These are phyloP conservation scores for Lunularia cruciata DNA, from an alignment of 225 moss, liverwort and hornwort genomes.

Conservation along the genomic window DNA sequence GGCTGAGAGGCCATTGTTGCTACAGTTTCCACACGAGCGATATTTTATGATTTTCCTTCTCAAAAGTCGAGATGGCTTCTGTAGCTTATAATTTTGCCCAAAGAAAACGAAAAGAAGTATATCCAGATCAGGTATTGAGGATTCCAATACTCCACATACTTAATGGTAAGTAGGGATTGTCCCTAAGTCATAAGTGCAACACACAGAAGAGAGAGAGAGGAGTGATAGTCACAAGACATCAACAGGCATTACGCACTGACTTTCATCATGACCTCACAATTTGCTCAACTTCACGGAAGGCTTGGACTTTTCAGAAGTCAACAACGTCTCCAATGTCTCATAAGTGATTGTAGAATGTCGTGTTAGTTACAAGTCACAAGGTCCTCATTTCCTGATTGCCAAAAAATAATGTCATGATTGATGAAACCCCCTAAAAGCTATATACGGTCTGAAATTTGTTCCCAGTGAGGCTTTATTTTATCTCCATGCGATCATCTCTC, in stretches of 20 bases:
- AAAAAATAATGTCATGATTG: not conserved
- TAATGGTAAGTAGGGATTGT: constrained; percentile 5
- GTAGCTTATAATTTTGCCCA: not conserved
- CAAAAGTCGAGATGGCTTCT: constrained; percentile 6
- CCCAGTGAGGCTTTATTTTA: too few species aligned
- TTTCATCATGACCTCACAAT: constrained; percentile 8
- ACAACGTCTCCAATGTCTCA: not conserved
- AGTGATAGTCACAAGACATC: not conserved
- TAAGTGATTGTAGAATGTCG: constrained; percentile 6
- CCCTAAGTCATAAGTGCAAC: constrained; percentile 2
- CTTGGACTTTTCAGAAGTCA: not conserved
- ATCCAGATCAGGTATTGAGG: not conserved
- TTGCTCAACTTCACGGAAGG: not conserved
- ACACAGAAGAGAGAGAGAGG: not conserved
- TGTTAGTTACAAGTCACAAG: constrained; percentile 6
- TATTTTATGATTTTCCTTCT: constrained; percentile 10
- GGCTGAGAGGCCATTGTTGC: constrained; percentile 5
- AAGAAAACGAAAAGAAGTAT: not conserved
- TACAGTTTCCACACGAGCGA: constrained; percentile 11
- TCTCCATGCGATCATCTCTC: too few species aligned
- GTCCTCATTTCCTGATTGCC: constrained; percentile 1
- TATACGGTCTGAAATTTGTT: not conserved
- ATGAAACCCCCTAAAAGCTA: not conserved
- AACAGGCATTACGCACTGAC: constrained; percentile 3
- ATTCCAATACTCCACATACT: not conserved